Conservation (phyloP, 2,329 filamentous ascomycete species). For the Hortaea sp. region DNA sequence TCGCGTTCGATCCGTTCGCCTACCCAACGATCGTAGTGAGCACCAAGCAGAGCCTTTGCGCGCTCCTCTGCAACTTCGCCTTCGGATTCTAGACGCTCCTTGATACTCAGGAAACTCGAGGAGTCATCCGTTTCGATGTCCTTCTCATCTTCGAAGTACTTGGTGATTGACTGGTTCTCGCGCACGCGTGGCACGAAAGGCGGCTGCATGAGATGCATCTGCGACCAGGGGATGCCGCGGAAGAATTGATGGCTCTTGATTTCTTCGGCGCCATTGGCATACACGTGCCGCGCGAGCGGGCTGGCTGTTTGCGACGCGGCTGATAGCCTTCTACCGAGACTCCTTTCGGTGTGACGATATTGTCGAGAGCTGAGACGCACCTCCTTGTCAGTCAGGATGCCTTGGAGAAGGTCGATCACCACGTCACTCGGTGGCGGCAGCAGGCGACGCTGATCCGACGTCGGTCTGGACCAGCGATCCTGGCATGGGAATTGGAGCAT, state of each 20-base stretch:
- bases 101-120: constrained; percentile 16
- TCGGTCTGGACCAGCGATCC: constrained; percentile 43
- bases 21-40: constrained; percentile 13
- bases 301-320: constrained; percentile 34
- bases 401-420: constrained; percentile 67
- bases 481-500: constrained; percentile 60
- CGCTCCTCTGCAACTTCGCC: constrained; percentile 7
- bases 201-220: constrained; percentile 58
- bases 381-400: constrained; percentile 63
- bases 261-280: constrained; percentile 73
- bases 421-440: constrained; percentile 50
- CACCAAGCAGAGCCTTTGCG: constrained; percentile 7
- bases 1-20: constrained; percentile 16
- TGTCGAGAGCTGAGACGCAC: constrained; percentile 63
- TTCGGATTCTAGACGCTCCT: constrained; percentile 11
- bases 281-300: constrained; percentile 46
- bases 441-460: constrained; percentile 27
- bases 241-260: constrained; percentile 90
- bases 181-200: constrained; percentile 69
- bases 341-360: constrained; percentile 58
- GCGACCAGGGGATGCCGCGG: constrained; percentile 65
- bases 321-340: constrained; percentile 27
- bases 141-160: constrained; percentile 82
- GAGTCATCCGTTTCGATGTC: constrained; percentile 42
- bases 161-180: constrained; percentile 47